Evolutionary conservation across 192 early-diverging fungal species (phyloP).

Genomic region (Chytriomyces confervae): DNA sequence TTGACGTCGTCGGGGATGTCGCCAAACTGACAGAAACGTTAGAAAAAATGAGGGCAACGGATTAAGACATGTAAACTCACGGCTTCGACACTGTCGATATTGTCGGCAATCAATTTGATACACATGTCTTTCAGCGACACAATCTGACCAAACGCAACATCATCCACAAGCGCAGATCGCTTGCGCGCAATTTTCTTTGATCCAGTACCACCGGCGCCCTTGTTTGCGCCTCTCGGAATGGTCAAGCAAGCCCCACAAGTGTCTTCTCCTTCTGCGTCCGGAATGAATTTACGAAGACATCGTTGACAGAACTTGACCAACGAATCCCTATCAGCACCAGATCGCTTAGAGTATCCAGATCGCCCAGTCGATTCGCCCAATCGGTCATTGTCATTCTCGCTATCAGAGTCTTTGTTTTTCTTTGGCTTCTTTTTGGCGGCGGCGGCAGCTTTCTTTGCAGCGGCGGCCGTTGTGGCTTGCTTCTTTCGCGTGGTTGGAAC

Average conservation of each 20-base stretch:
- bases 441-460: neutral
- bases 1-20: slow-evolving; percentile 73
- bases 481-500: neutral
- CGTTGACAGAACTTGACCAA: slow-evolving; percentile 27
- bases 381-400: neutral
- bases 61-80: slow-evolving; percentile 17
- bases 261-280: slow-evolving; percentile 13
- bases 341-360: slow-evolving; percentile 14
- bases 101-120: slow-evolving; percentile 64
- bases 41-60: neutral
- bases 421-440: slow-evolving; percentile 5
- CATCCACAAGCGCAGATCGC: slow-evolving; percentile 15
- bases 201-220: neutral
- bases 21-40: slow-evolving; percentile 62
- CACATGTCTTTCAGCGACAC: slow-evolving; percentile 44
- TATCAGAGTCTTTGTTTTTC: neutral
- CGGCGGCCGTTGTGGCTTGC: neutral
- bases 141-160: slow-evolving; percentile 9
- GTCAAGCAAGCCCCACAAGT: slow-evolving; percentile 33
- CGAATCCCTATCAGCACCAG: neutral
- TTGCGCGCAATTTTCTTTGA: neutral
- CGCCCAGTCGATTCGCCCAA: neutral
- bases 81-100: slow-evolving; percentile 81
- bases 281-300: slow-evolving; percentile 34
- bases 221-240: slow-evolving; percentile 18